Conservation (phyloP, 2,329 filamentous ascomycete species). For the Aspergillus pseudoterreus region DNA sequence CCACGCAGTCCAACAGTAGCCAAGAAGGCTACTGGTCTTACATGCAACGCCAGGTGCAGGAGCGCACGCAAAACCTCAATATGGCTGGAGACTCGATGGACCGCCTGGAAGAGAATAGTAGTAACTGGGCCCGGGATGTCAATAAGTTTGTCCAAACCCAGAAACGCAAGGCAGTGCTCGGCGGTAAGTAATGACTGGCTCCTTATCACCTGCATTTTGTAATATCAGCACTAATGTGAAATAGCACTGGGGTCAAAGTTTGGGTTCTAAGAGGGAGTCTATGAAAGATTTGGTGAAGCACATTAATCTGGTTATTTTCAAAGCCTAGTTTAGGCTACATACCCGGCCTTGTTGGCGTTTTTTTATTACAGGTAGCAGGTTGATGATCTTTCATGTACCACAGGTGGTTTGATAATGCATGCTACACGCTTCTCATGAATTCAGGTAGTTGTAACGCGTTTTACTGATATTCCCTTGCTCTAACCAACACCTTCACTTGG, state of each 20-base stretch:
- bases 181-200: slow-evolving; percentile 42
- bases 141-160: slow-evolving; percentile 82
- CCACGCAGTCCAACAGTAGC: slow-evolving; percentile 29
- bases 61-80: slow-evolving; percentile 82
- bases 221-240: too few species aligned
- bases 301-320: background rate
- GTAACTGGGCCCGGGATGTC: slow-evolving; percentile 81
- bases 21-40: slow-evolving; percentile 73
- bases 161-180: slow-evolving; percentile 79
- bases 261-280: slow-evolving; percentile 29
- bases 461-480: too few species aligned
- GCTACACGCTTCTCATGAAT: too few species aligned
- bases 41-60: slow-evolving; percentile 80
- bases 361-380: background rate
- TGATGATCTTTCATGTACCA: background rate
- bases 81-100: slow-evolving; percentile 84
- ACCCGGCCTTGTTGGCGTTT: slow-evolving; percentile 8
- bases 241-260: slow-evolving; percentile 41
- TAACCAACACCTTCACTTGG: too few species aligned
- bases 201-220: too few species aligned
- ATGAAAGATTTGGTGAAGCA: background rate
- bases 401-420: background rate
- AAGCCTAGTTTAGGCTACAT: slow-evolving; percentile 5
- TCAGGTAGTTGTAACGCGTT: too few species aligned
- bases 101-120: slow-evolving; percentile 72